These are phyloP conservation scores for Schizonepeta tenuifolia DNA, from an alignment of 257 asterid species.

Conservation along the genomic window DNA sequence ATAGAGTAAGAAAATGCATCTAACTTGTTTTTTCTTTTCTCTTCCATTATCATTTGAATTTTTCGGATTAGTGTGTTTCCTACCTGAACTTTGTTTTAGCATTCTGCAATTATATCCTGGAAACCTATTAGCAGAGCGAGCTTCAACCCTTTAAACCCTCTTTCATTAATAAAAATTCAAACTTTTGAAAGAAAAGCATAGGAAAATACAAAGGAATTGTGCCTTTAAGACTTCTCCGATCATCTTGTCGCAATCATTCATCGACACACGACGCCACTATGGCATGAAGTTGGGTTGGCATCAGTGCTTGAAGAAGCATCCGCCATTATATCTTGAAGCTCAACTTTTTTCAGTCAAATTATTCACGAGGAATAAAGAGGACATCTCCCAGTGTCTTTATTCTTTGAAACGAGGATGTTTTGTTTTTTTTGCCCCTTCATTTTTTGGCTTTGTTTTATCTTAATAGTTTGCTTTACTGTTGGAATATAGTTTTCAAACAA, in stretches of 20 bases:
- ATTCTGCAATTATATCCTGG: too few species aligned
- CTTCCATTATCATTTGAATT: neutral
- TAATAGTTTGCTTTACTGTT: too few species aligned
- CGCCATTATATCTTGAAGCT: slow-evolving; percentile 29
- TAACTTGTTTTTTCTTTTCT: neutral
- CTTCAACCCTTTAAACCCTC: neutral
- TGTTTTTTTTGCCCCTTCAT: too few species aligned
- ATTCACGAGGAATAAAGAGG: neutral
- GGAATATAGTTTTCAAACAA: too few species aligned
- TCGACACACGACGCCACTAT: slow-evolving; percentile 40
- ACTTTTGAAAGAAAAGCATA: too few species aligned
- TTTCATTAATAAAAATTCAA: too few species aligned
- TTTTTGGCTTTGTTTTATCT: too few species aligned
- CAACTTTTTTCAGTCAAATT: neutral
- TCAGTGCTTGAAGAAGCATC: neutral
- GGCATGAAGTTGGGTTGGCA: slow-evolving; percentile 8
- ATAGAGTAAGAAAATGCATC: too few species aligned
- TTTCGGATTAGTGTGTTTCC: neutral
- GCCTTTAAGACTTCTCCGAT: slow-evolving; percentile 71
- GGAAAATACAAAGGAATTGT: slow-evolving; percentile 7
- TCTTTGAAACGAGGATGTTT: too few species aligned
- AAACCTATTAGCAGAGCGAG: too few species aligned
- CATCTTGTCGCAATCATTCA: slow-evolving; percentile 65
- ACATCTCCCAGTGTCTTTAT: too few species aligned
- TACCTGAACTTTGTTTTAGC: too few species aligned